Base-by-base conservation (phyloP, 2,329 filamentous ascomycete species). In the Pseudocercospora cruenta region DNA sequence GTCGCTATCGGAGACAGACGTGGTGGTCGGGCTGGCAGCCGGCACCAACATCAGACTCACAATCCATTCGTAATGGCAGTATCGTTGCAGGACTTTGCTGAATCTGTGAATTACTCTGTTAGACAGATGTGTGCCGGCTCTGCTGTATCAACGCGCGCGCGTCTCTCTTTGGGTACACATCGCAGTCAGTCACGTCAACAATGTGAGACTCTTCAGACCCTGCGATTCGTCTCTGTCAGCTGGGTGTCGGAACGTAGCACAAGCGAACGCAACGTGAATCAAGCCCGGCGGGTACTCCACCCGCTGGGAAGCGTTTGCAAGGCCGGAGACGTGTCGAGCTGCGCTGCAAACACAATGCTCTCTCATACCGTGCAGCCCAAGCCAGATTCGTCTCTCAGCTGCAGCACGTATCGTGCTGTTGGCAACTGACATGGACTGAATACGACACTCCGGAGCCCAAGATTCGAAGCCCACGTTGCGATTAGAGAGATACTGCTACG, bases 241-340 rank as follows among this genome's bases (percentile, higher is more conserved):
- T 12, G 58, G 33, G 33, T 24, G 49, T 10, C 43, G 45, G 10
- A 33, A 39, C 19, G 58, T 51, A 28, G 24, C 58, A 60, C 58
- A 49, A 49, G 21, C 58, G 58, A 28, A 24, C 45, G 59, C 59
- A 61, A 61, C 59, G 59, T 61, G 59, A 33, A 58, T 33, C 55
- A 36, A 22, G 21, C 47, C 9, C 47, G 47, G n/a, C 16, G 31
- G 31, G 19, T 39, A 24, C 51, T 55, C 51, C 51, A n/a, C 49
- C 22, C 6, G 49, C 6, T 47, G 43, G 43, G n/a, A n/a, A 47
- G 45, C 19, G 47, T 51, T 51, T 51, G 47, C 47, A 24, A 51
- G 47, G 47, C 19, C 24, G 47, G 22, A 26, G 47, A 51, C 21
- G 47, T 24, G 47, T 51, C 2, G 26, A 7, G 22, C 53, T 28